Evolutionary conservation across 345 rosid genomes (phyloP).

Genomic region (Eucalyptus polyanthemos): DNA sequence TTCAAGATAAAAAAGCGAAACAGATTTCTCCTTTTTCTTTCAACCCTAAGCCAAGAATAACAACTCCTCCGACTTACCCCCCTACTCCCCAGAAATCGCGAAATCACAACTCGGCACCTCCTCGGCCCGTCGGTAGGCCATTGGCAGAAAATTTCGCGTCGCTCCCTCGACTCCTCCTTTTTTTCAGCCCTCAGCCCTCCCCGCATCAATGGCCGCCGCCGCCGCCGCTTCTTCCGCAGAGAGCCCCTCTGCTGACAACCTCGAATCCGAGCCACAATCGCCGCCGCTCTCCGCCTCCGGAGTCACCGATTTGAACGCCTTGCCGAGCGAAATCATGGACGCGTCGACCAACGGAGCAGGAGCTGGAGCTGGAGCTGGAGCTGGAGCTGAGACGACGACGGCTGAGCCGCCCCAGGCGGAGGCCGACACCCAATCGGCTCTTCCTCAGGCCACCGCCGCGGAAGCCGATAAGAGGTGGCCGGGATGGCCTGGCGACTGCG

Average conservation of each 20-base stretch:
- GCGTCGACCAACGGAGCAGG: background rate
- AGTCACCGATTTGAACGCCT: background rate
- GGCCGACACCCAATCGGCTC: background rate
- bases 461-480: conserved; percentile 52
- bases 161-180: background rate
- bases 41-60: background rate
- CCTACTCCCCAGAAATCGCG: background rate
- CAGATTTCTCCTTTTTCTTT: background rate
- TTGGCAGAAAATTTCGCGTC: background rate
- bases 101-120: background rate
- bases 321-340: background rate
- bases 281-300: background rate
- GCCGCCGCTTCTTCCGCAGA: background rate
- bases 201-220: background rate
- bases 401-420: background rate
- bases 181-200: background rate
- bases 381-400: background rate
- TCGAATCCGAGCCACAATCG: background rate
- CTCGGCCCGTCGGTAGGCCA: background rate
- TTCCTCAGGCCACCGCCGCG: background rate
- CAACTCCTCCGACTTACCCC: background rate
- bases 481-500: conserved; percentile 88
- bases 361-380: background rate
- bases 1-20: background rate
- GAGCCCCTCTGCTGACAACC: background rate